phyloP scores from a whole-genome alignment of 257 asterid genomes.

The Petrea volubilis region DNA sequence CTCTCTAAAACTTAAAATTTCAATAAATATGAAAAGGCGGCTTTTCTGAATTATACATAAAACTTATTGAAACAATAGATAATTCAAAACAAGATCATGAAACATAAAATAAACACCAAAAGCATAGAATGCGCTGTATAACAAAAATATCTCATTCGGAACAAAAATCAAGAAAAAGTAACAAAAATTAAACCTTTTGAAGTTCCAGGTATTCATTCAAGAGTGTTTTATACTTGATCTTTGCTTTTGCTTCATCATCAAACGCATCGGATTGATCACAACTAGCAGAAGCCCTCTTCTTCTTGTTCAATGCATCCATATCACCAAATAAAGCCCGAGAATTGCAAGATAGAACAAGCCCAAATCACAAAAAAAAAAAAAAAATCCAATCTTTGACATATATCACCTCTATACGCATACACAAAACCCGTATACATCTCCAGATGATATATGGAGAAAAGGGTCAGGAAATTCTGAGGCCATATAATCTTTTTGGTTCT shows the following conservation, averaged over 20 bases:
- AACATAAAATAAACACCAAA: too few relatives aligned
- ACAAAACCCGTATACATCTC: neutral
- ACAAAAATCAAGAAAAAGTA: neutral
- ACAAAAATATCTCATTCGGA: too few relatives aligned
- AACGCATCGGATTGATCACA: slow-evolving; percentile 26
- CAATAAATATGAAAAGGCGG: too few relatives aligned
- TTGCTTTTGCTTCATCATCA: slow-evolving; percentile 31
- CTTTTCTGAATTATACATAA: too few relatives aligned
- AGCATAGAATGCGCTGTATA: too few relatives aligned
- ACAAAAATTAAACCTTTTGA: slow-evolving; percentile 47
- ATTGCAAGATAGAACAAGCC: slow-evolving; percentile 13
- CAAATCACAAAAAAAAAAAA: slow-evolving; percentile 22
- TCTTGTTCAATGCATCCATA: slow-evolving; percentile 10
- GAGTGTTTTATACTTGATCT: slow-evolving; percentile 45
- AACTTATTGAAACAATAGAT: too few relatives aligned
- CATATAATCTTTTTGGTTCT: too few relatives aligned
- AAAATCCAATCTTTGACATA: slow-evolving; percentile 7
- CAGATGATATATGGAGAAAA: neutral
- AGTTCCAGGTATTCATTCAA: slow-evolving; percentile 48
- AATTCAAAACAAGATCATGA: too few relatives aligned
- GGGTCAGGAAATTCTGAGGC: neutral
- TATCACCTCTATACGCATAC: neutral
- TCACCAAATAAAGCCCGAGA: slow-evolving; percentile 7
- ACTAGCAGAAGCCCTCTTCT: slow-evolving; percentile 46
- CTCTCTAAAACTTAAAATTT: too few relatives aligned